A percentile compares a stretch with the other conserved stretches of the same genome.
These are phyloP conservation scores for Nakataea oryzae DNA, from an alignment of 2,329 filamentous ascomycete genomes.

Conservation along the genomic window DNA sequence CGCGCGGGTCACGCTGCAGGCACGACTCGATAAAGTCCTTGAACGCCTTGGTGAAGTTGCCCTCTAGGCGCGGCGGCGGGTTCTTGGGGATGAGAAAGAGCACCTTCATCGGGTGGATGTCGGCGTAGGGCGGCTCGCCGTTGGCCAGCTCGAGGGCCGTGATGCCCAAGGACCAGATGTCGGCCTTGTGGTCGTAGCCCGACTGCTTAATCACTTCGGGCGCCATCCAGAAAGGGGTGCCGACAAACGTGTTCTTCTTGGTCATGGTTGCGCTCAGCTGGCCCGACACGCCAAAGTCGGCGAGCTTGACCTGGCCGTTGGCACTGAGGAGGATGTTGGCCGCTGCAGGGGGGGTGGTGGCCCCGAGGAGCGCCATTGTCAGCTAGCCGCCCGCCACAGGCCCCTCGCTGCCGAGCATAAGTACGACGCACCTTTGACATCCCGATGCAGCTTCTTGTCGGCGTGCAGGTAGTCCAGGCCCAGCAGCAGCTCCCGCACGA, in stretches of 20 bases:
- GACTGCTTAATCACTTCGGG: constrained; percentile 98
- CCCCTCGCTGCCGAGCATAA: not conserved
- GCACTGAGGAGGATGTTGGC: constrained; percentile 85
- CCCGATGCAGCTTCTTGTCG: constrained; percentile 91
- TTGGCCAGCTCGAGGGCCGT: constrained; percentile 86
- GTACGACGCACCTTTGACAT: constrained; percentile 68
- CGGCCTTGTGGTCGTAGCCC: constrained; percentile 94
- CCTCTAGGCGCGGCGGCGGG: constrained; percentile 69
- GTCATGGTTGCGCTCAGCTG: constrained; percentile 97
- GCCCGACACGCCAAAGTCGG: constrained; percentile 93
- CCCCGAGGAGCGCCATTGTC: too few relatives aligned
- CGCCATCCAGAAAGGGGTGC: constrained; percentile 99
- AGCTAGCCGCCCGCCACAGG: not conserved
- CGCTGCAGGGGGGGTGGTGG: constrained; percentile 45
- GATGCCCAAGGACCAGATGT: constrained; percentile 95
- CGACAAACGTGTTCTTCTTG: constrained; percentile 98
- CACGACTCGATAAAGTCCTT: constrained; percentile 81
- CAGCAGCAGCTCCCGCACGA: constrained; percentile 78
- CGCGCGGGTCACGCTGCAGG: constrained; percentile 77
- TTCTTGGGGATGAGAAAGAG: constrained; percentile 95
- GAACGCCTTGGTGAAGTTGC: constrained; percentile 71
- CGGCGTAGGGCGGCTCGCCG: constrained; percentile 87
- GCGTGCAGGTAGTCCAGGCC: constrained; percentile 88
- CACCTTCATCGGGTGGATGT: constrained; percentile 98
- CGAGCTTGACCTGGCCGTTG: constrained; percentile 91